Evolutionary conservation across 495 filamentous ascomycete species (phyloP).

Genomic region (Penicillium soppii): DNA sequence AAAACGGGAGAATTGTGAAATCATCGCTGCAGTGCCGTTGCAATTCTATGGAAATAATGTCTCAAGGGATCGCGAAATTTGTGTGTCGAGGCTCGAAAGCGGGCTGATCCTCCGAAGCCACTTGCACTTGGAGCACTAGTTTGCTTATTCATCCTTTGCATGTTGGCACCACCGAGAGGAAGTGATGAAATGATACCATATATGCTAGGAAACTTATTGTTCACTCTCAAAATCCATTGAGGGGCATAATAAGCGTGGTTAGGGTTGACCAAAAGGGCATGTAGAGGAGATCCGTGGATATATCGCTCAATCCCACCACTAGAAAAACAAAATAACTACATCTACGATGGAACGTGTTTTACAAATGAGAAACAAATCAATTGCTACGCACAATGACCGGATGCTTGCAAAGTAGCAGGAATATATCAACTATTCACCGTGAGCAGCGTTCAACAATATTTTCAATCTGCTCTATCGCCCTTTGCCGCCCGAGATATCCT

Average conservation of each 20-base stretch:
- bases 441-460: constrained; percentile 2
- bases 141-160: constrained; percentile 19
- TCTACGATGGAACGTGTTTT: too few relatives aligned
- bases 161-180: too few relatives aligned
- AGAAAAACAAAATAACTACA: background rate
- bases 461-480: constrained; percentile 26
- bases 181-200: too few relatives aligned
- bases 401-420: constrained; percentile 6
- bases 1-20: constrained; percentile 37
- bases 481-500: constrained; percentile 58
- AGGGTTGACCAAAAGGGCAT: background rate
- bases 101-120: background rate
- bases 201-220: background rate
- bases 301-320: background rate
- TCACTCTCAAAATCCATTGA: background rate
- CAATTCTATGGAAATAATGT: background rate
- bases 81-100: constrained; percentile 9
- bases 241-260: background rate
- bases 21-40: constrained; percentile 2
- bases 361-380: background rate
- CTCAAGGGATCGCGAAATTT: background rate
- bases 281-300: background rate
- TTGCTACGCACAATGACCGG: background rate
- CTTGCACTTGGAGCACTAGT: background rate
- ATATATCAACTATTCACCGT: constrained; percentile 5